Base-by-base conservation (phyloP, 148 eudicot genomes). In the Arbutus unedo region DNA sequence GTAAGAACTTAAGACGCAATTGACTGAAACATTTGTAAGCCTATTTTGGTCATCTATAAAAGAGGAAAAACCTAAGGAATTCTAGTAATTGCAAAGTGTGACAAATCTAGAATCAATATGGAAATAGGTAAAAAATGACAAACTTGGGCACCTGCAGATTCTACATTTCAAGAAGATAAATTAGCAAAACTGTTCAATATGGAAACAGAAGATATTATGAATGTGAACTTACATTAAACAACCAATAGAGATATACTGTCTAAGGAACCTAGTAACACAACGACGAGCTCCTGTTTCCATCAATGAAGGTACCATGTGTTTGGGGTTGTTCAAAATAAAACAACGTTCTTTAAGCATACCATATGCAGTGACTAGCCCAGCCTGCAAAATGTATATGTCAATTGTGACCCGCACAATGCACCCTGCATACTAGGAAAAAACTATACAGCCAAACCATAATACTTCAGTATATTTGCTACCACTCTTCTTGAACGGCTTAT, bases 231-330 rank as follows among this genome's bases (percentile, higher is more conserved):
- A 96, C 99, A 80, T 90, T 82, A 96, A 87, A 85, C 87, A 84
- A 74, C 99, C 99, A 13, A 88, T 93, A 67, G 91, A 77, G 23
- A 96, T 93, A 78, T 88, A 91, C 49, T 84, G 43, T 25, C 74
- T 74, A 51, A 96, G 90, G 83, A 94, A 96, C 79, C 92, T 87
- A 41, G 91, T 88, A 79, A 92, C 95, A 73, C 89, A 87, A 49
- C 88, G 51, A 71, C 98, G 89, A 45, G 99, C 94, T 75, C 91
- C 96, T 75, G 91, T 85, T 90, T 92, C 99, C 71, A 80, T 83
- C 86, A 77, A 87, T 50, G 98, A 89, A 67, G 91, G 93, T 74
- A 91, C 91, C 99, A 93, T 96, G 82, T 94, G 91, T 82, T 89
- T 96, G 55, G 95, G 96, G 90, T 94, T 93, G 79, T 83, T 82